These are phyloP conservation scores for Selaginella tamariscina DNA, from an alignment of 75 land plant species.

Conservation along the genomic window DNA sequence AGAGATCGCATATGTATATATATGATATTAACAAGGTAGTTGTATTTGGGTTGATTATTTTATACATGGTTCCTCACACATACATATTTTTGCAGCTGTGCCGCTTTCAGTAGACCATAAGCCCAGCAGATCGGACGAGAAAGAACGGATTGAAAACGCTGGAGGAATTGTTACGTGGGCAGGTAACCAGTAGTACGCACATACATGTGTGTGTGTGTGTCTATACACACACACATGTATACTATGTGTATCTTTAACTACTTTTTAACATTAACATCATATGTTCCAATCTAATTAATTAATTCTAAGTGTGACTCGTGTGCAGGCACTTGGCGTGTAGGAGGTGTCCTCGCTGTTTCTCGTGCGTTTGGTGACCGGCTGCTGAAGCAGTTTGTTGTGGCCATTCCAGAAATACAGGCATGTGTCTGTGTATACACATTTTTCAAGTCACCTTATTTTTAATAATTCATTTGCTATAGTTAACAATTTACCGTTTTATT, in stretches of 20 bases:
- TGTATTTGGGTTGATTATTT: too few species aligned
- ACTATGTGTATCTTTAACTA: background rate
- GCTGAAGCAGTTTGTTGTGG: conserved; percentile 60
- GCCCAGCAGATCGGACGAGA: conserved; percentile 69
- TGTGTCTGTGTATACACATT: background rate
- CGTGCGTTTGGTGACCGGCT: conserved; percentile 79
- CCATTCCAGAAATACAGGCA: conserved; percentile 78
- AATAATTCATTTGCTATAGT: too few species aligned
- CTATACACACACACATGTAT: background rate
- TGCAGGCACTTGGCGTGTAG: conserved; percentile 84
- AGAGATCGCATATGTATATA: too few species aligned
- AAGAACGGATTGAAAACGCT: conserved; percentile 72
- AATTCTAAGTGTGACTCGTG: background rate
- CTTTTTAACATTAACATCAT: too few species aligned
- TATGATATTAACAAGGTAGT: too few species aligned
- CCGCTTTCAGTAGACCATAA: conserved; percentile 70
- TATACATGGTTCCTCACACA: too few species aligned
- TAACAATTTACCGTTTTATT: background rate
- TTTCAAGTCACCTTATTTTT: too few species aligned
- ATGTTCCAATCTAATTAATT: too few species aligned
- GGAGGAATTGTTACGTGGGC: conserved; percentile 83
- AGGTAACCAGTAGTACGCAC: conserved; percentile 24
- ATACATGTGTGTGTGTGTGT: background rate
- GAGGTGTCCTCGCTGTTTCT: conserved; percentile 84
- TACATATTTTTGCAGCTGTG: conserved; percentile 50